phyloP scores from a whole-genome alignment of 2,329 filamentous ascomycete species.

The Penicillium decumbens region DNA sequence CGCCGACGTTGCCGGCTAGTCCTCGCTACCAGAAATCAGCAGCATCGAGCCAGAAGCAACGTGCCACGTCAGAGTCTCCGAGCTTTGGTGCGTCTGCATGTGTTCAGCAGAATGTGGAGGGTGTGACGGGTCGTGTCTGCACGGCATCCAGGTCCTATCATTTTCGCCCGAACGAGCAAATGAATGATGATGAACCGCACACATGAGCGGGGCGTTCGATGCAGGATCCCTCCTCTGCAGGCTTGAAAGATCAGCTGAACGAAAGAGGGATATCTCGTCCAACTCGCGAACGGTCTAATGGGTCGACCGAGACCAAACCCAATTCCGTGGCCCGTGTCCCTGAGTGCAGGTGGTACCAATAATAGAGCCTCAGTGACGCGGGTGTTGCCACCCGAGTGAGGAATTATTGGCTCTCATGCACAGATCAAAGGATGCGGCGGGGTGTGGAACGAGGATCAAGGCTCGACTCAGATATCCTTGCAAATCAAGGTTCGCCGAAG shows the following conservation, averaged over 20 bases:
- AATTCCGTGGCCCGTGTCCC: conserved; percentile 22
- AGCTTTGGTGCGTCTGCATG: conserved; percentile 39
- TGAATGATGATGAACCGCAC: conserved; percentile 32
- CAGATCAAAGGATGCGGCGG: conserved; percentile 30
- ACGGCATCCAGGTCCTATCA: conserved; percentile 33
- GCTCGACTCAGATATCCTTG: conserved; percentile 20
- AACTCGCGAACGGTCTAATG: conserved; percentile 14
- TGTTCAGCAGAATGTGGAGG: conserved; percentile 31
- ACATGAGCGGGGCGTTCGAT: conserved; percentile 34
- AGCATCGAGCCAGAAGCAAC: conserved; percentile 31
- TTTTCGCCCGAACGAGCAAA: conserved; percentile 23
- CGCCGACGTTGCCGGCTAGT: conserved; percentile 23
- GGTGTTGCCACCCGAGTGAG: conserved; percentile 29
- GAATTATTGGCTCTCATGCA: conserved; percentile 26
- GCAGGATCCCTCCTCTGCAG: conserved; percentile 40
- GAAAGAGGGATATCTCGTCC: conserved; percentile 25
- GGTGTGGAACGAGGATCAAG: conserved; percentile 16
- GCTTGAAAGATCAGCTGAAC: conserved; percentile 42
- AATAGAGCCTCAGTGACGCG: conserved; percentile 29
- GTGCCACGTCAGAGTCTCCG: conserved; percentile 42
- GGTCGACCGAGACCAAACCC: conserved; percentile 16
- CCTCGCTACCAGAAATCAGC: conserved; percentile 23
- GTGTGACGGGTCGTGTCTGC: conserved; percentile 34
- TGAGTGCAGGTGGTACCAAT: conserved; percentile 29
- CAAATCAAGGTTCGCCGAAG: conserved; percentile 11